Evolutionary conservation across 495 filamentous ascomycete genomes (phyloP).

Genomic region (Amphirosellinia nigrospora): DNA sequence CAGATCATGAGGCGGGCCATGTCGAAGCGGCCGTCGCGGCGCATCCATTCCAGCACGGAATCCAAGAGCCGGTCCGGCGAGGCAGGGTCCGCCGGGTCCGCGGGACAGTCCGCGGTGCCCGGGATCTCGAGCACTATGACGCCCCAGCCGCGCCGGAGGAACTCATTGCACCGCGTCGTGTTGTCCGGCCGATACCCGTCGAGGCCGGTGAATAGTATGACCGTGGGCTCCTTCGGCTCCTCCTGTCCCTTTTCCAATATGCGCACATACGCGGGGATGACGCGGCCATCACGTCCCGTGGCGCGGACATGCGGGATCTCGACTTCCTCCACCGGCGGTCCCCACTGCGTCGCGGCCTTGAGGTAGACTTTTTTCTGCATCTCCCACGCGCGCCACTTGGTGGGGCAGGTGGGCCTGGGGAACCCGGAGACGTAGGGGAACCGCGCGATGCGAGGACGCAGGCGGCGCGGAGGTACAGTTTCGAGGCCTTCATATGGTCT

Average conservation of each 20-base stretch:
- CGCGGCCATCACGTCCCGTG: slow-evolving; percentile 54
- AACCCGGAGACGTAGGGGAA: slow-evolving; percentile 70
- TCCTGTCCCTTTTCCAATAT: slow-evolving; percentile 11
- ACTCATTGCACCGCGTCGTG: slow-evolving; percentile 72
- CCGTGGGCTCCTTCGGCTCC: slow-evolving; percentile 60
- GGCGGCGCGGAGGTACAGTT: slow-evolving; percentile 72
- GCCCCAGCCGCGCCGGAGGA: slow-evolving; percentile 64
- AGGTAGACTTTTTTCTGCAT: slow-evolving; percentile 69
- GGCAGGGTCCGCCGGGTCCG: slow-evolving; percentile 58
- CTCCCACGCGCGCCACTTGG: slow-evolving; percentile 69
- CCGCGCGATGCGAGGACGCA: slow-evolving; percentile 76
- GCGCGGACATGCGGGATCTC: slow-evolving; percentile 63
- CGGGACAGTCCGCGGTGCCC: slow-evolving; percentile 79
- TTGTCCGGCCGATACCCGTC: slow-evolving; percentile 84
- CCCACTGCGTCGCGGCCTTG: slow-evolving; percentile 64
- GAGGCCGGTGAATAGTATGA: slow-evolving; percentile 76
- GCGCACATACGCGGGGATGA: slow-evolving; percentile 70
- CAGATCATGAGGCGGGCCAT: slow-evolving; percentile 67
- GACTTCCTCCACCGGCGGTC: slow-evolving; percentile 61
- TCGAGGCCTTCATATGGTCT: slow-evolving; percentile 57
- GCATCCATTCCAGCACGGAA: slow-evolving; percentile 72
- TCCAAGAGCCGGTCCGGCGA: slow-evolving; percentile 64
- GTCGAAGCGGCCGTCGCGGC: slow-evolving; percentile 62
- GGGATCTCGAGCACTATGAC: slow-evolving; percentile 75
- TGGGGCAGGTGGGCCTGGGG: slow-evolving; percentile 44